Conservation (phyloP, 2,329 filamentous ascomycete species). For the Colletotrichum zoysiae region DNA sequence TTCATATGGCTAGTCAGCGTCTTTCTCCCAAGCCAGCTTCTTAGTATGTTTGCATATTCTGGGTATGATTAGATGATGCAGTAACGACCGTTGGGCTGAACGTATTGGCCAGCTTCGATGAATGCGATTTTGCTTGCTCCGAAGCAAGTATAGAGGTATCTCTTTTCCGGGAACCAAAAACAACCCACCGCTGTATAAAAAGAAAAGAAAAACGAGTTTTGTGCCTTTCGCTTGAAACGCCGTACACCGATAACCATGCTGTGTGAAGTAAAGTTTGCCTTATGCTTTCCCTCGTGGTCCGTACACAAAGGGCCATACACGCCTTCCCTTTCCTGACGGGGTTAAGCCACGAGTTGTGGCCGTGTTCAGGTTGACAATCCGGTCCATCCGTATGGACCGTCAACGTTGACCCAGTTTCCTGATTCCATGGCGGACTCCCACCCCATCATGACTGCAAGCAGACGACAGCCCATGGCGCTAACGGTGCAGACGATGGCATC, state of each 20-base stretch:
- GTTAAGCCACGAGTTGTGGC: background rate
- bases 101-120: background rate
- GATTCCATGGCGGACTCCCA: constrained; percentile 76
- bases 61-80: constrained; percentile 16
- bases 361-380: constrained; percentile 49
- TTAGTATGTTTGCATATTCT: background rate
- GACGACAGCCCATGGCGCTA: constrained; percentile 77
- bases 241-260: constrained; percentile 36
- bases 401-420: constrained; percentile 82
- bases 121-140: background rate
- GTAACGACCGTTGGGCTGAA: constrained; percentile 9
- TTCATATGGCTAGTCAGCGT: background rate
- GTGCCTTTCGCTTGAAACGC: constrained; percentile 29
- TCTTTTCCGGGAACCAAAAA: constrained; percentile 5
- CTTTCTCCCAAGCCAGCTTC: background rate
- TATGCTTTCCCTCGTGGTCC: constrained; percentile 20
- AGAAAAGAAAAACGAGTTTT: background rate
- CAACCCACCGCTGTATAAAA: background rate
- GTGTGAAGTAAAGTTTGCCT: constrained; percentile 10
- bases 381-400: constrained; percentile 75
- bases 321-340: background rate
- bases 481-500: constrained; percentile 84
- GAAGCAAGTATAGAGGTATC: constrained; percentile 7
- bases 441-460: constrained; percentile 88
- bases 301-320: constrained; percentile 22